Percentiles rank a stretch among this genome's conserved stretches.
Evolutionary conservation across 2,329 filamentous ascomycete genomes (phyloP).

Genomic region (Peltaster fructicola): DNA sequence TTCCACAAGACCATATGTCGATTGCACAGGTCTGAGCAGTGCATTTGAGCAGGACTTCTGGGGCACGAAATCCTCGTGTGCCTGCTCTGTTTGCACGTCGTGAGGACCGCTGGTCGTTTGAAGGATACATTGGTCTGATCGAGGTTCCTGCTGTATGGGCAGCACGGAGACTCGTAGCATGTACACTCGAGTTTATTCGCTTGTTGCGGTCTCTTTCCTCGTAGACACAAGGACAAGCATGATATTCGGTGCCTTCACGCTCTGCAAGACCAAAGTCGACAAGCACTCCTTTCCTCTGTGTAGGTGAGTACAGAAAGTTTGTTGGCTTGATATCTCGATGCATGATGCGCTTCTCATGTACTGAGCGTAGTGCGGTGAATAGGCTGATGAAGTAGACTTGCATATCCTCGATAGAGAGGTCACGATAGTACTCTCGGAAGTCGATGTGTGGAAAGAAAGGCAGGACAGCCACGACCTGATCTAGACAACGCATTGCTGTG

Average conservation of each 20-base stretch:
- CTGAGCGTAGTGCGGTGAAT: slow-evolving; percentile 66
- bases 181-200: slow-evolving; percentile 37
- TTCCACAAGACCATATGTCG: slow-evolving; percentile 91
- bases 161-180: slow-evolving; percentile 34
- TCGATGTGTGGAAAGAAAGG: slow-evolving; percentile 93
- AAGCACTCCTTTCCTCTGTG: slow-evolving; percentile 64
- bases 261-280: slow-evolving; percentile 99
- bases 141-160: slow-evolving; percentile 10
- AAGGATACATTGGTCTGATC: slow-evolving; percentile 53
- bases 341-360: slow-evolving; percentile 70
- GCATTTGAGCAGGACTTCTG: slow-evolving; percentile 93
- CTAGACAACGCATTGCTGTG: slow-evolving; percentile 85
- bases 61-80: slow-evolving; percentile 86
- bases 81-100: slow-evolving; percentile 86
- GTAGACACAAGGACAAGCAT: slow-evolving; percentile 68
- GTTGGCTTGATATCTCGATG: slow-evolving; percentile 56
- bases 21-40: slow-evolving; percentile 83
- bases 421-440: slow-evolving; percentile 85
- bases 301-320: slow-evolving; percentile 85
- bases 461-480: slow-evolving; percentile 86
- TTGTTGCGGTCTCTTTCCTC: slow-evolving; percentile 41
- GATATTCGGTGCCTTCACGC: slow-evolving; percentile 48
- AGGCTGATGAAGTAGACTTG: slow-evolving; percentile 76
- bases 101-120: slow-evolving; percentile 73
- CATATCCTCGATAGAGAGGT: slow-evolving; percentile 75